These are phyloP conservation scores for Camelina sativa DNA, from an alignment of 345 rosid species.

Conservation along the genomic window DNA sequence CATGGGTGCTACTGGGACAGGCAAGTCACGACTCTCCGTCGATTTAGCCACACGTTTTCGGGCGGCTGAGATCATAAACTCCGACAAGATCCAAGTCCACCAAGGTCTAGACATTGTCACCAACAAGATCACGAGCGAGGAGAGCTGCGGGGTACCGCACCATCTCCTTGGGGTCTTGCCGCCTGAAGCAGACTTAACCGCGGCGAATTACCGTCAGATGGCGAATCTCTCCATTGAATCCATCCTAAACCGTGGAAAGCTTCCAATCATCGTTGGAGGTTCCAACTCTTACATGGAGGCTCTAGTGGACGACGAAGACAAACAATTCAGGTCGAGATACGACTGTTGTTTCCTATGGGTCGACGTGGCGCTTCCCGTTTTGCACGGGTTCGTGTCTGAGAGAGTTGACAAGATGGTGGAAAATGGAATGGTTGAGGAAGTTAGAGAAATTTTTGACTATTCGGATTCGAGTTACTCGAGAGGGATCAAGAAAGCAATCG, in stretches of 20 bases:
- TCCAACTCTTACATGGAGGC: slow-evolving; percentile 78
- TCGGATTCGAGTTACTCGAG: slow-evolving; percentile 48
- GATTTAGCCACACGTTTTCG: slow-evolving; percentile 68
- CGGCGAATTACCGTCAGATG: slow-evolving; percentile 52
- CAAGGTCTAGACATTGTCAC: slow-evolving; percentile 68
- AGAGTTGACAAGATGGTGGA: slow-evolving; percentile 73
- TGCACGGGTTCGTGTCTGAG: slow-evolving; percentile 51
- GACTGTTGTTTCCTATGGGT: slow-evolving; percentile 72
- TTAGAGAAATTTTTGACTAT: slow-evolving; percentile 56
- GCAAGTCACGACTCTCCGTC: slow-evolving; percentile 77
- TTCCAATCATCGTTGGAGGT: slow-evolving; percentile 81
- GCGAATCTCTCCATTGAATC: slow-evolving; percentile 55
- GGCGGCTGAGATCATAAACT: slow-evolving; percentile 69
- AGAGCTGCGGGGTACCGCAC: slow-evolving; percentile 65
- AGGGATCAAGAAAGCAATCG: slow-evolving; percentile 69
- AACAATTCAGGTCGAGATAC: slow-evolving; percentile 51
- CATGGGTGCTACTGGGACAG: slow-evolving; percentile 78
- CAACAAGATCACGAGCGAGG: slow-evolving; percentile 68
- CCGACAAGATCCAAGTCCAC: slow-evolving; percentile 78
- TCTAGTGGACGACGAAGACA: slow-evolving; percentile 52
- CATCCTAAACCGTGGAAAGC: slow-evolving; percentile 47
- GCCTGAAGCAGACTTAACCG: slow-evolving; percentile 61
- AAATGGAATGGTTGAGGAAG: slow-evolving; percentile 72
- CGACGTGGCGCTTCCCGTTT: slow-evolving; percentile 60
- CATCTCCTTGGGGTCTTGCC: slow-evolving; percentile 61